Percentiles rank a stretch among this genome's conserved stretches.
Evolutionary conservation across 345 rosid genomes (phyloP).

Genomic region (Trapa incisa): DNA sequence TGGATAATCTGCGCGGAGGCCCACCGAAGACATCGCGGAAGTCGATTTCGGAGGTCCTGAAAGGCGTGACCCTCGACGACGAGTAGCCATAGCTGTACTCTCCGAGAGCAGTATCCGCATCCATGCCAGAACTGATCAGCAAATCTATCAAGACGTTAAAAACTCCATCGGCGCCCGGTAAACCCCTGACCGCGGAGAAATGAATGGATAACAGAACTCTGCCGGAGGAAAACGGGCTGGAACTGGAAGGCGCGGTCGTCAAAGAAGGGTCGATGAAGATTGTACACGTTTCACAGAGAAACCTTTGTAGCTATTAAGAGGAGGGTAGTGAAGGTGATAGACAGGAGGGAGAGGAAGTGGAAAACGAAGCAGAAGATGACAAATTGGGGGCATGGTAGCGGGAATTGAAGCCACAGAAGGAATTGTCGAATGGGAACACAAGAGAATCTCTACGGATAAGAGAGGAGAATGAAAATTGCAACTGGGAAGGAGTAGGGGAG

Average conservation of each 20-base stretch:
- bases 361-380: slow-evolving; percentile 12
- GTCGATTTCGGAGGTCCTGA: slow-evolving; percentile 43
- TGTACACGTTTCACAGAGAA: background rate
- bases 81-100: slow-evolving; percentile 6
- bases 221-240: slow-evolving; percentile 17
- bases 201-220: background rate
- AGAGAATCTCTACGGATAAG: slow-evolving; percentile 10
- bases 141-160: background rate
- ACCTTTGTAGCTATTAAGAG: background rate
- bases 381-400: slow-evolving; percentile 4
- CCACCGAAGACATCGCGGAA: slow-evolving; percentile 83
- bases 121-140: background rate
- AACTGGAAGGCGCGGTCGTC: slow-evolving; percentile 17
- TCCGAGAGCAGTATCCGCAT: slow-evolving; percentile 12
- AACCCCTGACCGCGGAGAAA: no score
- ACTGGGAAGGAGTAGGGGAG: no score
- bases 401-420: slow-evolving; percentile 29
- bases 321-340: background rate
- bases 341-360: slow-evolving; percentile 7
- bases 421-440: background rate
- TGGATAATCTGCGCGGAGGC: slow-evolving; percentile 50
- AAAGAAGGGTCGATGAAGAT: background rate
- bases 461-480: background rate
- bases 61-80: slow-evolving; percentile 5
- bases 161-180: background rate